Conservation (phyloP, 2,329 filamentous ascomycete genomes). For the Curvularia verruculosa region DNA sequence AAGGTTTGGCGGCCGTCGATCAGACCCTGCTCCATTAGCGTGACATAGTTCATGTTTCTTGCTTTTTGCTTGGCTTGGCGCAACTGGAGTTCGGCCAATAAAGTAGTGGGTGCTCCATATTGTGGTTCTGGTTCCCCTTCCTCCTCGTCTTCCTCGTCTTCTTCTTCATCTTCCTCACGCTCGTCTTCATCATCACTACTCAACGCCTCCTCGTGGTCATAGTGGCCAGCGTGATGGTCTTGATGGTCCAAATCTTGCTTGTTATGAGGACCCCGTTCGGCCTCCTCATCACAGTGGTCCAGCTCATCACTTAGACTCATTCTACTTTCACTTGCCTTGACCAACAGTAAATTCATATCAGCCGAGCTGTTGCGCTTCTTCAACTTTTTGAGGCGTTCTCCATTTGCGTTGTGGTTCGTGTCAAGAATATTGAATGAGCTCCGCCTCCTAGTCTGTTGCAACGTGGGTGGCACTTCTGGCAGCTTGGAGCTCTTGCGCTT, state of each 20-base stretch:
- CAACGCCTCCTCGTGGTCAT: conserved; percentile 47
- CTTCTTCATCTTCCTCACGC: conserved; percentile 47
- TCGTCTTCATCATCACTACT: conserved; percentile 54
- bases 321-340: conserved; percentile 42
- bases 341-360: conserved; percentile 44
- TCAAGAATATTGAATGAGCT: conserved; percentile 48
- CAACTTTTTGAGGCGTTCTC: conserved; percentile 48
- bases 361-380: conserved; percentile 51
- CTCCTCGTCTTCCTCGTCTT: conserved; percentile 54
- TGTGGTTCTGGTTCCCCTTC: conserved; percentile 54
- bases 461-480: conserved; percentile 28
- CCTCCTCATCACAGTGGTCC: conserved; percentile 35
- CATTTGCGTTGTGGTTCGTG: conserved; percentile 46
- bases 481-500: conserved; percentile 51
- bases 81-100: conserved; percentile 89
- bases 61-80: conserved; percentile 87
- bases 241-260: conserved; percentile 19
- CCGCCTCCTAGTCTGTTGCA: conserved; percentile 42
- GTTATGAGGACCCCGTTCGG: conserved; percentile 39
- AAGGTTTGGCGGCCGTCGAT: conserved; percentile 72
- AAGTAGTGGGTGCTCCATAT: conserved; percentile 80
- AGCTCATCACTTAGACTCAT: conserved; percentile 47
- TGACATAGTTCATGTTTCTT: conserved; percentile 72
- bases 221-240: neutral
- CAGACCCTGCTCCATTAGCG: conserved; percentile 74